phyloP scores from a whole-genome alignment of 768 basidiomycete genomes.

The Termitomyces sp. region DNA sequence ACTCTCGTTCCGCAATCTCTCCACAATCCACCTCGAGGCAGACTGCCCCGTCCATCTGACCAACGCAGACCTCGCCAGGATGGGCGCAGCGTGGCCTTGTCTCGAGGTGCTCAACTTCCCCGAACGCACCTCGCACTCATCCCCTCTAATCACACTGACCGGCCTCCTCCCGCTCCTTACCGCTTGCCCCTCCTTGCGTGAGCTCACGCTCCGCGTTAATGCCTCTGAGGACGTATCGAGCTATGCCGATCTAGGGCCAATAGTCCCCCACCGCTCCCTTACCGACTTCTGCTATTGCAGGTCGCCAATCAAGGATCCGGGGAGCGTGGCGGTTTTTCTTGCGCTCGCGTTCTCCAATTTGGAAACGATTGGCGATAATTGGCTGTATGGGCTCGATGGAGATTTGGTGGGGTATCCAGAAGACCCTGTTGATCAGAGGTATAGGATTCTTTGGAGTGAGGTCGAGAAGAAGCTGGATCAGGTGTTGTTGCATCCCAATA shows the following conservation, averaged over 20 bases:
- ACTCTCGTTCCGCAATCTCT: neutral
- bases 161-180: slow-evolving; percentile 5
- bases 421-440: slow-evolving; percentile 5
- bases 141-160: neutral
- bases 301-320: slow-evolving; percentile 3
- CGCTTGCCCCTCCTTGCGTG: slow-evolving; percentile 1
- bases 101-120: slow-evolving; percentile 4
- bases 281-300: slow-evolving; percentile 7
- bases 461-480: slow-evolving; percentile 3
- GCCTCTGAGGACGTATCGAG: slow-evolving; percentile 7
- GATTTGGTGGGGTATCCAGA: slow-evolving; percentile 2
- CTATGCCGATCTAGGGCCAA: slow-evolving; percentile 2
- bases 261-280: slow-evolving; percentile 3
- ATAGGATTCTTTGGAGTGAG: slow-evolving; percentile 1
- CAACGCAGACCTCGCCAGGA: neutral
- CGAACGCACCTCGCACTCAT: slow-evolving; percentile 2
- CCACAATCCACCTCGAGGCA: neutral
- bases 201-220: slow-evolving; percentile 9
- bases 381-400: slow-evolving; percentile 2
- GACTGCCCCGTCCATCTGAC: slow-evolving; percentile 3
- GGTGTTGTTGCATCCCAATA: slow-evolving; percentile 1
- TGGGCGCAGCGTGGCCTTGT: slow-evolving; percentile 8
- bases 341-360: neutral
- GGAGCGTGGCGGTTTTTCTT: slow-evolving; percentile 1
- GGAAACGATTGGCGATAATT: slow-evolving; percentile 3